Percentiles rank a stretch among this genome's conserved stretches.
phyloP scores from a whole-genome alignment of 129 eudicot species.

The Arctium lappa region DNA sequence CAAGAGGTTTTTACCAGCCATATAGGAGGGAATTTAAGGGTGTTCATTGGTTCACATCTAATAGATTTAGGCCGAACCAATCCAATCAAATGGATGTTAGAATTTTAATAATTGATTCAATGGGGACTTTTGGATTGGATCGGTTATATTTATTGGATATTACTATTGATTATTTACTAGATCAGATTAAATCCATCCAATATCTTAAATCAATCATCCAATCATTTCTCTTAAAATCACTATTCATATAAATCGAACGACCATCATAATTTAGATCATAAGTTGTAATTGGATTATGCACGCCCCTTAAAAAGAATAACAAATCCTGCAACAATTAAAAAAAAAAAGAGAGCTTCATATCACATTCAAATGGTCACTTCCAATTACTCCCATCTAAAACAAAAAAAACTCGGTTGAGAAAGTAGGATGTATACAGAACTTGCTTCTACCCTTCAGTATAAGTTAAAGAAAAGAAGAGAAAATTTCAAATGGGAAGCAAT shows the following conservation, averaged over 20 bases:
- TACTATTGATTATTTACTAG: neutral
- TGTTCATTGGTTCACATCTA: neutral
- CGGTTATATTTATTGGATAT: no score
- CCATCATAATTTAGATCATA: neutral
- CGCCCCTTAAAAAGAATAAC: no score
- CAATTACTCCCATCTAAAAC: neutral
- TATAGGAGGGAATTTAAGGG: no score
- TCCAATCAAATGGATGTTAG: neutral
- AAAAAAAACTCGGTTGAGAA: neutral
- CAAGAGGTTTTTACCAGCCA: neutral
- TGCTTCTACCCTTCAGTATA: neutral
- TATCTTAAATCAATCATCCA: no score
- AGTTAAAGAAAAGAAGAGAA: neutral
- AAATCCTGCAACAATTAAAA: no score
- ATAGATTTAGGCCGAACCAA: neutral
- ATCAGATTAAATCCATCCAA: neutral
- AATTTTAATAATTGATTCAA: no score
- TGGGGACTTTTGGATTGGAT: no score
- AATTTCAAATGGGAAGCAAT: constrained; percentile 1
- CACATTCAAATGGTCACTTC: neutral
- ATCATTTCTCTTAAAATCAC: neutral
- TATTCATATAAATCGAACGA: neutral
- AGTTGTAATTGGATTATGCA: neutral
- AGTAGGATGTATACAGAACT: neutral
- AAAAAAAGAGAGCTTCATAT: neutral